Percentiles rank a stretch among this genome's conserved stretches.
Conservation (phyloP, 108 stramenopile genomes). For the Pinguiococcus pyrenoidosus region DNA sequence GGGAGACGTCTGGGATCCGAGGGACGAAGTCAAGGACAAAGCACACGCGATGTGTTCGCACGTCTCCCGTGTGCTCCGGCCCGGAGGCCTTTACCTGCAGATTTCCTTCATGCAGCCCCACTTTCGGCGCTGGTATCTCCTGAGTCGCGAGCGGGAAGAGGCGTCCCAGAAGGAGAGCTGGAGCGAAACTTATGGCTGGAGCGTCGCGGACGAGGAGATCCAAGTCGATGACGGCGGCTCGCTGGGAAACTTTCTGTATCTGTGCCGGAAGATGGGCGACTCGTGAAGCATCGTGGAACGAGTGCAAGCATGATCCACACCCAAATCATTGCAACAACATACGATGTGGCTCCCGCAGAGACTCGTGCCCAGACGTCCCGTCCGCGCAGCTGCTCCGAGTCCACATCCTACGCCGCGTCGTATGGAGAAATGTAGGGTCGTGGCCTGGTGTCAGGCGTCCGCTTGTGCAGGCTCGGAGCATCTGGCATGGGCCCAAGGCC, state of each 20-base stretch:
- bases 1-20: conserved; percentile 50
- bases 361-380: too few species aligned
- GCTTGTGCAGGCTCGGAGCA: conserved; percentile 13
- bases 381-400: neutral
- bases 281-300: too few species aligned
- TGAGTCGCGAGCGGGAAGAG: neutral
- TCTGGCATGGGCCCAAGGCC: conserved; percentile 13
- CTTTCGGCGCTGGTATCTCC: conserved; percentile 28
- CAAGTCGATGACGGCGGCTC: conserved; percentile 11
- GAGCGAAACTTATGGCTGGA: conserved; percentile 15
- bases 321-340: too few species aligned
- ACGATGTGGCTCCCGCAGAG: too few species aligned
- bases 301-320: too few species aligned
- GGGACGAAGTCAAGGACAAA: conserved; percentile 7
- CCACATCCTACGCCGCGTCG: neutral
- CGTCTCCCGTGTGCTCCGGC: conserved; percentile 28
- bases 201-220: neutral
- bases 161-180: neutral
- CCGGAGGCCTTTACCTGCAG: conserved; percentile 43
- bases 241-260: conserved; percentile 12
- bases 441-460: conserved; percentile 4
- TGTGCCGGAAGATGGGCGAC: conserved; percentile 3
- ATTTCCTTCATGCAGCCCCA: conserved; percentile 52
- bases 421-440: conserved; percentile 5
- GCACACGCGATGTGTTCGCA: conserved; percentile 24